Evolutionary conservation across 805 yeast species (phyloP), one percentile per base, ranked within the genome.

Genomic region (Wickerhamiella sergipiensis): DNA sequence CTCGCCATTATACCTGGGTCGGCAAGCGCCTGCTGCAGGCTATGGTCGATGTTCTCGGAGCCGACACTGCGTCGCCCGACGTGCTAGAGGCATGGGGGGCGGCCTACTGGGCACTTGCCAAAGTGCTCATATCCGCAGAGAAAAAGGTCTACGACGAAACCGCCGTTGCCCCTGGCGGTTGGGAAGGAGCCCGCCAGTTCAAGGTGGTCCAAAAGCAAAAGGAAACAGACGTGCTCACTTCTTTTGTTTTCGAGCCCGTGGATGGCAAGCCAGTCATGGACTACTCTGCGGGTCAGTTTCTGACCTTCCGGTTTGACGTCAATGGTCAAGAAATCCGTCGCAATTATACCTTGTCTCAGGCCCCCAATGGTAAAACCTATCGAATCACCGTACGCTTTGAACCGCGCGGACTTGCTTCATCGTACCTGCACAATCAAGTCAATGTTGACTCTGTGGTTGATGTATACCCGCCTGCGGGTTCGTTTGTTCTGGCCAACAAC

Each of bases 1-100:
- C 87, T 3, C 83, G 78, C 51, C 86, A 81, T 52, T 82, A 82
- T 58, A 77, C 79, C 21, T 70, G 78, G 55, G 87, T 82, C 31
- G 89, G 87, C 26, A 61, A 64, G 29, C 71, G 73, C 53, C 64
- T 83, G n/a, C 61, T 82, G 31, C 66, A 67, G 24, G 77, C 86
- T 13, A 71, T 83, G 64, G 61, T 64, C 42, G 72, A 73, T 50
- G 71, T 78, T 42, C 66, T 82, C 36, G 85, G 85, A 5, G 44
- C 53, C 6, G 72, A 67, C 43, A 72, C 70, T n/a, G 85, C 85
- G n/a, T 77, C 78, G 18, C 72, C 69, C 2, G 78, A 72, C 43
- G 76, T 83, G 50, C 57, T 80, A 45, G 71, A 67, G 23, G 85
- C 86, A 10, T 83, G 87, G 85, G 68, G 71, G 22, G 72, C 68